phyloP scores from a whole-genome alignment of 139 green algal genomes.

The Nannochloris sp. region DNA sequence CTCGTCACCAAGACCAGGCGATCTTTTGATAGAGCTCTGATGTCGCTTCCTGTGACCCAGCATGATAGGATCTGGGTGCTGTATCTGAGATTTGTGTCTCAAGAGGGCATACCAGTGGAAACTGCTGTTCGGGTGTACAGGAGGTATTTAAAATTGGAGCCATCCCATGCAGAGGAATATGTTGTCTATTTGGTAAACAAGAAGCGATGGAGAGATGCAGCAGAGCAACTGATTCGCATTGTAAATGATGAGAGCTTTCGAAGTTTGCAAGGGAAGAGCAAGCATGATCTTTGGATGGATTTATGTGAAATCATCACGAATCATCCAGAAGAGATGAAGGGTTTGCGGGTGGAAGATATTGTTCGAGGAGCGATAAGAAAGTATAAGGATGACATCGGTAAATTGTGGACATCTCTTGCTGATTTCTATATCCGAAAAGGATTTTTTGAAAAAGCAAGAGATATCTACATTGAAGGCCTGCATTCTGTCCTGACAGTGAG shows the following conservation, averaged over 20 bases:
- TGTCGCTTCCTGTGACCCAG: conserved; percentile 91
- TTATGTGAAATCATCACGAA: conserved; percentile 94
- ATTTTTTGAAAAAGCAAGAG: conserved; percentile 91
- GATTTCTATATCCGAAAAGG: conserved; percentile 95
- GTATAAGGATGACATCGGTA: conserved; percentile 88
- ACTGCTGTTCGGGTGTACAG: conserved; percentile 91
- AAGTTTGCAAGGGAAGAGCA: conserved; percentile 84
- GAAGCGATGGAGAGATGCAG: conserved; percentile 71
- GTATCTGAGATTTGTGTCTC: conserved; percentile 62
- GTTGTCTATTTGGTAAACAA: conserved; percentile 79
- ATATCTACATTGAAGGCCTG: conserved; percentile 96
- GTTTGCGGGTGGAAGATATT: conserved; percentile 59
- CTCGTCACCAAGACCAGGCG: conserved; percentile 67
- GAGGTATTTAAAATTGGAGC: conserved; percentile 94
- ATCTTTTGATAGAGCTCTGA: conserved; percentile 84
- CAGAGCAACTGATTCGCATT: conserved; percentile 55
- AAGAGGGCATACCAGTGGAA: conserved; percentile 70
- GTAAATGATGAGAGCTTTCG: conserved; percentile 88
- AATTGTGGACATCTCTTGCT: conserved; percentile 88
- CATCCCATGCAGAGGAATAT: conserved; percentile 90
- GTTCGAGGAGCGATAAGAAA: conserved; percentile 56
- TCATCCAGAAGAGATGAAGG: conserved; percentile 59
- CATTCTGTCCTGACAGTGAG: conserved; percentile 44
- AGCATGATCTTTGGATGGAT: conserved; percentile 96
- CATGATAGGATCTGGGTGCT: conserved; percentile 90